Conservation (phyloP, 2,329 filamentous ascomycete genomes). For the Pseudocercospora fijiensis region DNA sequence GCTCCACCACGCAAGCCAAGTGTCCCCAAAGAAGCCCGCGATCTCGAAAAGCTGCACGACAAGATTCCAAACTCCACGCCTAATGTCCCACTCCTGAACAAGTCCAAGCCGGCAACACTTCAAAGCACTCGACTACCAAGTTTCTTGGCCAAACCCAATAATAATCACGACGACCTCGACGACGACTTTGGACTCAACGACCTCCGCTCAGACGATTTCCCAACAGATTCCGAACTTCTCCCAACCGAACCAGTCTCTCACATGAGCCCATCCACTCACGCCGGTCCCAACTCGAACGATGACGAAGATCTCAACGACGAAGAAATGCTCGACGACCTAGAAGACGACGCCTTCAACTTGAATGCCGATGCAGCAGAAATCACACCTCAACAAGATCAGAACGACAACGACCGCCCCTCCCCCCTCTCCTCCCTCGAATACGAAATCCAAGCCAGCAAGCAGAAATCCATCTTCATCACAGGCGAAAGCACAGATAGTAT, state of each 20-base stretch:
- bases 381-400: background rate
- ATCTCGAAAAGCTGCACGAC: conserved; percentile 30
- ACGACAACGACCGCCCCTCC: background rate
- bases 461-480: conserved; percentile 12
- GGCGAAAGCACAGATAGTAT: conserved; percentile 17
- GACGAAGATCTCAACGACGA: background rate
- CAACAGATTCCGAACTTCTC: conserved; percentile 1
- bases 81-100: conserved; percentile 17
- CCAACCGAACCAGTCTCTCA: conserved; percentile 7
- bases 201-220: conserved; percentile 21
- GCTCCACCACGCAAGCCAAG: conserved; percentile 10
- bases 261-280: conserved; percentile 1
- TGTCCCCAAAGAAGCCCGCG: conserved; percentile 19
- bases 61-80: conserved; percentile 28
- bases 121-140: background rate
- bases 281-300: background rate
- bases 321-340: conserved; percentile 27
- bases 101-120: background rate
- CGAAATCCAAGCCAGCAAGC: background rate
- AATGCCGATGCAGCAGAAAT: too few relatives aligned
- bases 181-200: conserved; percentile 27
- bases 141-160: background rate
- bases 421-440: background rate
- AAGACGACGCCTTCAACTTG: background rate
- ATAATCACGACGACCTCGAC: conserved; percentile 10